Conservation (phyloP, 306 rosid species). For the Dryas drummondii region DNA sequence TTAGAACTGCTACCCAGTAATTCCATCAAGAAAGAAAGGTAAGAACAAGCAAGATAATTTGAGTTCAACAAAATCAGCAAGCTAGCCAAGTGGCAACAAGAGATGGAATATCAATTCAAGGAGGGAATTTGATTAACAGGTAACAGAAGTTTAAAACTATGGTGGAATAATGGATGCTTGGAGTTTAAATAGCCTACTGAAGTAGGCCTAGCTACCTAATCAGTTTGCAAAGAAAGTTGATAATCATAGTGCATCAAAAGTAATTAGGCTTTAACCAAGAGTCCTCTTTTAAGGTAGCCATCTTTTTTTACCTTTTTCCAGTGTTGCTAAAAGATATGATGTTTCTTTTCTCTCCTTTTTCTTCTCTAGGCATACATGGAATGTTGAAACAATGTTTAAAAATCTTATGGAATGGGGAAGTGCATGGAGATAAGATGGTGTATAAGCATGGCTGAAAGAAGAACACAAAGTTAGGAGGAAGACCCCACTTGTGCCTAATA, state of each 20-base stretch:
- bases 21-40: conserved; percentile 25
- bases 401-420: conserved; percentile 40
- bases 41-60: conserved; percentile 21
- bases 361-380: conserved; percentile 28
- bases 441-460: conserved; percentile 36
- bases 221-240: conserved; percentile 23
- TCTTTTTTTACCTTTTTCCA: conserved; percentile 10
- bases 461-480: conserved; percentile 30
- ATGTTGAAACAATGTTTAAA: conserved; percentile 25
- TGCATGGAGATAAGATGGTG: conserved; percentile 51
- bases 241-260: conserved; percentile 19
- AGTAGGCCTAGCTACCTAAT: conserved; percentile 35
- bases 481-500: conserved; percentile 30
- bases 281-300: conserved; percentile 1
- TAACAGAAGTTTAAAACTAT: conserved; percentile 27
- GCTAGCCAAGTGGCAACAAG: conserved; percentile 23
- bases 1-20: conserved; percentile 25
- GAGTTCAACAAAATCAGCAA: conserved; percentile 6
- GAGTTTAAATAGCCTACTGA: conserved; percentile 48
- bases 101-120: conserved; percentile 27
- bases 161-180: conserved; percentile 27
- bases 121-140: conserved; percentile 28
- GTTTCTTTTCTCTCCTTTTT: conserved; percentile 21
- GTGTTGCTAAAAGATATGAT: conserved; percentile 32
- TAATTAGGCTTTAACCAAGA: conserved; percentile 31